phyloP scores from a whole-genome alignment of 345 rosid species.

The Salix suchowensis region DNA sequence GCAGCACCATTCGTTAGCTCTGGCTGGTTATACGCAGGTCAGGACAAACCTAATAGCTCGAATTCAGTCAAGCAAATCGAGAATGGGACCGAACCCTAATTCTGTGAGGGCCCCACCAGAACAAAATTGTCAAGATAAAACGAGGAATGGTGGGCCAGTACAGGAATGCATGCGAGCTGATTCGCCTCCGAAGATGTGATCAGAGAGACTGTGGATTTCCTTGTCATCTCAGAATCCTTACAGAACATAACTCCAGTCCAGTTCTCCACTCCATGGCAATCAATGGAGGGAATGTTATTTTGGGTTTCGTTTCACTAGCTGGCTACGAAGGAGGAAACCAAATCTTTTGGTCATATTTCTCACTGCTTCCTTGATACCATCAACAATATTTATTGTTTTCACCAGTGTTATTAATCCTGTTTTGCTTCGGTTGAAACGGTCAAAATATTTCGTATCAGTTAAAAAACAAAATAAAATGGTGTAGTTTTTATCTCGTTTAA shows the following conservation, averaged over 20 bases:
- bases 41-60: background rate
- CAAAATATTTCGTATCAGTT: too few species aligned
- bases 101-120: background rate
- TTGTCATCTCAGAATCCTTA: background rate
- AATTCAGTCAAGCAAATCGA: background rate
- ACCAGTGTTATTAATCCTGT: too few species aligned
- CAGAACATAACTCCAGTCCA: background rate
- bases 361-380: constrained; percentile 9
- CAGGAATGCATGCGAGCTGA: background rate
- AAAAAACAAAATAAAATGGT: too few species aligned
- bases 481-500: too few species aligned
- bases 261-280: background rate
- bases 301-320: background rate
- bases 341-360: constrained; percentile 18
- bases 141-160: constrained; percentile 14
- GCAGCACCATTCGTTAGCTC: too few species aligned
- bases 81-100: constrained; percentile 12
- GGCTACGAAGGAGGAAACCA: constrained; percentile 6
- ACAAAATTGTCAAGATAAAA: background rate
- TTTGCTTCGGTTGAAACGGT: too few species aligned
- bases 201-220: constrained; percentile 1
- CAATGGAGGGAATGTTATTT: background rate
- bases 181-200: background rate
- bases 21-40: too few species aligned
- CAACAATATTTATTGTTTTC: constrained; percentile 15